phyloP scores from a whole-genome alignment of 2,329 filamentous ascomycete species.

The Colletotrichum sp. region DNA sequence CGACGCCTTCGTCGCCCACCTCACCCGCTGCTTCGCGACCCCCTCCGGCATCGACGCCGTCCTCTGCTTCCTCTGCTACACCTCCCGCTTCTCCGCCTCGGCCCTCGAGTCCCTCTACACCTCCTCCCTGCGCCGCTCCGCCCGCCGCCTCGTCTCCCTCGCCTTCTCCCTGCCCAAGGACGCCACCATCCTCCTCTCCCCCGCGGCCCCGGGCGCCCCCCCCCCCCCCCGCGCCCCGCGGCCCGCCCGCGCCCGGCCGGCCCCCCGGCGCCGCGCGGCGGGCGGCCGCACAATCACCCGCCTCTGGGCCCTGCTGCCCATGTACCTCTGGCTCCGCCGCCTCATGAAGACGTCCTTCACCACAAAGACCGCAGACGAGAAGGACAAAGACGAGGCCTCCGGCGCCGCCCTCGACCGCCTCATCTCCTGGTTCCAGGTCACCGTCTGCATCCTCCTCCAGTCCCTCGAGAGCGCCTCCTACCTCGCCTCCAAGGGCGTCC shows the following conservation, averaged over 20 bases:
- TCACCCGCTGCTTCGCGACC: conserved; percentile 69
- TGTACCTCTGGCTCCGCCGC: conserved; percentile 71
- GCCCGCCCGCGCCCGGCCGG: too few species aligned
- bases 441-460: conserved; percentile 74
- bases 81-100: conserved; percentile 59
- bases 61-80: conserved; percentile 73
- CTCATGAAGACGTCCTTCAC: conserved; percentile 37
- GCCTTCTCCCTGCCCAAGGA: conserved; percentile 56
- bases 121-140: conserved; percentile 60
- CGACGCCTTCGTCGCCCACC: conserved; percentile 60
- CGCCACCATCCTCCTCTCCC: conserved; percentile 50
- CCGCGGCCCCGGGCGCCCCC: too few species aligned
- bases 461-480: conserved; percentile 83
- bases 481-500: conserved; percentile 74
- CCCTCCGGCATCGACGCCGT: conserved; percentile 73
- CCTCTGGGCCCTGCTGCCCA: conserved; percentile 77
- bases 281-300: conserved; percentile 76
- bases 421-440: conserved; percentile 72
- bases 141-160: conserved; percentile 57
- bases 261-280: too few species aligned
- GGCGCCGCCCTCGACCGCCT: conserved; percentile 43
- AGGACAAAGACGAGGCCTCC: conserved; percentile 39
- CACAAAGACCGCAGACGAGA: conserved; percentile 30
- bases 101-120: conserved; percentile 58
- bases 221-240: too few species aligned